Percentiles rank a stretch among this genome's conserved stretches.
These are phyloP conservation scores for Tardiomyces depauwii DNA, from an alignment of 1,139 yeast genomes.

Conservation along the genomic window DNA sequence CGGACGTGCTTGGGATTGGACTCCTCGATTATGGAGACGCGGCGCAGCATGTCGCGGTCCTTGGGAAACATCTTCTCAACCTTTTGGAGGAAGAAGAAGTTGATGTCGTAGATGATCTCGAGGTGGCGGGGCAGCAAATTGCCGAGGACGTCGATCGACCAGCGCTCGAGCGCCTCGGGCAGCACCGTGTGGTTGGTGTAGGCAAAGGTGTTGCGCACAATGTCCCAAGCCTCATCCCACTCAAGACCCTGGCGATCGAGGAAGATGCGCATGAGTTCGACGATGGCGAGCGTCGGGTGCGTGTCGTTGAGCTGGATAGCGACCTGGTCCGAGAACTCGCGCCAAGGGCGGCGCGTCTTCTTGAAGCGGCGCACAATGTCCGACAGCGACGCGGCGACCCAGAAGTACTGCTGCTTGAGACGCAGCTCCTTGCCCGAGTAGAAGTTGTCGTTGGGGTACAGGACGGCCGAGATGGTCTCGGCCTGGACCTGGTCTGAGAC, in stretches of 20 bases:
- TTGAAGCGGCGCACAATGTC: slow-evolving; percentile 88
- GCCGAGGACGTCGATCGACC: slow-evolving; percentile 81
- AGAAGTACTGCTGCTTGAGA: slow-evolving; percentile 89
- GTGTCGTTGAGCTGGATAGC: slow-evolving; percentile 95
- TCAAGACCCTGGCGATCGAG: slow-evolving; percentile 72
- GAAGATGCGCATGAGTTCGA: slow-evolving; percentile 77
- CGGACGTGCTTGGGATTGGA: slow-evolving; percentile 68
- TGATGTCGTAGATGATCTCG: slow-evolving; percentile 83
- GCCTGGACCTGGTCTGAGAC: slow-evolving; percentile 80
- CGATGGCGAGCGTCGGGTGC: slow-evolving; percentile 87
- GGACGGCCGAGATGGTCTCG: slow-evolving; percentile 82
- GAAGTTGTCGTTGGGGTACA: slow-evolving; percentile 89
- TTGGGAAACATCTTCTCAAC: slow-evolving; percentile 70
- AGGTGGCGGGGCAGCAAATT: slow-evolving; percentile 80
- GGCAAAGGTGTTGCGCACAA: slow-evolving; percentile 73
- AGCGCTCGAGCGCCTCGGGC: slow-evolving; percentile 90
- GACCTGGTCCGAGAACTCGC: slow-evolving; percentile 70
- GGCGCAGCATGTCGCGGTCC: slow-evolving; percentile 47
- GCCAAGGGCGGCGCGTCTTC: slow-evolving; percentile 70
- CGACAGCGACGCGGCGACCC: slow-evolving; percentile 92
- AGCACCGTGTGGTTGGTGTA: slow-evolving; percentile 93
- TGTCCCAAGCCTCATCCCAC: slow-evolving; percentile 81
- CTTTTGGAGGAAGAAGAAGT: slow-evolving; percentile 61
- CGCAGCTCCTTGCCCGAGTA: slow-evolving; percentile 86
- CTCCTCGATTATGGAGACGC: slow-evolving; percentile 83